Conservation (phyloP, 2,329 filamentous ascomycete species). For the Fusarium sp. region DNA sequence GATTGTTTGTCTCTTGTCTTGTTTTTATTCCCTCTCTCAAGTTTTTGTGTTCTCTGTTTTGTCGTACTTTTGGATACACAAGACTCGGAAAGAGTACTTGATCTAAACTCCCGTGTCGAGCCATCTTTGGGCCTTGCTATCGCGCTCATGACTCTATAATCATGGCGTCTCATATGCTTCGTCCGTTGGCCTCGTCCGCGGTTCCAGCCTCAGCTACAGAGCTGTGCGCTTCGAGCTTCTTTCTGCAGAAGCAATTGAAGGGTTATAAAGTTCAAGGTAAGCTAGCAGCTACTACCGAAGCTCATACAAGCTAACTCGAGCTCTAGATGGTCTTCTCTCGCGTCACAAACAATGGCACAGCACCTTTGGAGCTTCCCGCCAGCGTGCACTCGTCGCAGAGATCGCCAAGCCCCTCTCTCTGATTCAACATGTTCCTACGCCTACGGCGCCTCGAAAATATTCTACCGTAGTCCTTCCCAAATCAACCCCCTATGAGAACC, state of each 20-base stretch:
- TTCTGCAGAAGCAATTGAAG: slow-evolving; percentile 41
- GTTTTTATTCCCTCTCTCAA: slow-evolving; percentile 19
- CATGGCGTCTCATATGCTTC: slow-evolving; percentile 52
- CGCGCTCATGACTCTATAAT: slow-evolving; percentile 45
- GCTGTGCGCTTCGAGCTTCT: slow-evolving; percentile 46
- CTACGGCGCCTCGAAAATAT: slow-evolving; percentile 48
- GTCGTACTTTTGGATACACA: slow-evolving; percentile 12
- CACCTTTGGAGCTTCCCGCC: slow-evolving; percentile 46
- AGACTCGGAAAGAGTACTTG: slow-evolving; percentile 8
- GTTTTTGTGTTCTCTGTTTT: background rate
- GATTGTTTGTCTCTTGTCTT: slow-evolving; percentile 15
- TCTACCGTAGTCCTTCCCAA: slow-evolving; percentile 55
- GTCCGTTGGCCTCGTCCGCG: slow-evolving; percentile 46
- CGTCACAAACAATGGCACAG: slow-evolving; percentile 55
- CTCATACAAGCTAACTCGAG: slow-evolving; percentile 15
- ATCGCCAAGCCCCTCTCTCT: slow-evolving; percentile 51
- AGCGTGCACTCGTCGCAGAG: slow-evolving; percentile 45
- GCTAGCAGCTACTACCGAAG: background rate
- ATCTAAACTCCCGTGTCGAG: slow-evolving; percentile 5
- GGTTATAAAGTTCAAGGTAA: slow-evolving; percentile 39
- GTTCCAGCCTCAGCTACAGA: slow-evolving; percentile 44
- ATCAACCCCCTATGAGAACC: slow-evolving; percentile 72
- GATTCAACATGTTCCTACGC: slow-evolving; percentile 53
- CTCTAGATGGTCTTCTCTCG: slow-evolving; percentile 25
- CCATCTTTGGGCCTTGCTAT: slow-evolving; percentile 28